A percentile compares a stretch with the other conserved stretches of the same genome.
phyloP scores from a whole-genome alignment of 1,139 yeast genomes.

The Candida dubliniensis region DNA sequence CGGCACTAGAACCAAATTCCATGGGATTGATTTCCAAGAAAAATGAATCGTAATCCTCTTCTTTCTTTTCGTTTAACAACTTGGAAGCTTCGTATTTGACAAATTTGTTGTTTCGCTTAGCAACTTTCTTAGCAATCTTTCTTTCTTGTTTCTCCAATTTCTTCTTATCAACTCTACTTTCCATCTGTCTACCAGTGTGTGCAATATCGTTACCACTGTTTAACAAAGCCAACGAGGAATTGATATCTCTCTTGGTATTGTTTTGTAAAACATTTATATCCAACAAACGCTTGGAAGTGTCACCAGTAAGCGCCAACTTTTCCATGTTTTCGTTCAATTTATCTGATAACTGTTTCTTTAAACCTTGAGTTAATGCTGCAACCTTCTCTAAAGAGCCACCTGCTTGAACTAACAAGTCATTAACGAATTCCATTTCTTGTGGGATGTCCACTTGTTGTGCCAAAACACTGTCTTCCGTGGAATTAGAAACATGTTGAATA shows the following conservation, averaged over 20 bases:
- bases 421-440: slow-evolving; percentile 65
- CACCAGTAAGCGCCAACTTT: slow-evolving; percentile 66
- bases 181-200: slow-evolving; percentile 88
- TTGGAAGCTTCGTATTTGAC: slow-evolving; percentile 93
- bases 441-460: slow-evolving; percentile 69
- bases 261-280: slow-evolving; percentile 62
- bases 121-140: slow-evolving; percentile 94
- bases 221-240: slow-evolving; percentile 67
- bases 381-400: slow-evolving; percentile 72
- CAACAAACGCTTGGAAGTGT: slow-evolving; percentile 76
- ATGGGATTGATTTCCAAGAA: slow-evolving; percentile 93
- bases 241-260: slow-evolving; percentile 70
- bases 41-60: slow-evolving; percentile 87
- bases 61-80: slow-evolving; percentile 61
- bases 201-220: slow-evolving; percentile 84
- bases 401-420: slow-evolving; percentile 67
- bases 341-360: slow-evolving; percentile 50
- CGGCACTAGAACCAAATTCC: slow-evolving; percentile 87
- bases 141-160: slow-evolving; percentile 96
- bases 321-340: slow-evolving; percentile 71
- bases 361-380: slow-evolving; percentile 40
- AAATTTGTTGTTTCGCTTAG: slow-evolving; percentile 85
- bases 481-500: slow-evolving; percentile 69
- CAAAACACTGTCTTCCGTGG: slow-evolving; percentile 80
- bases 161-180: slow-evolving; percentile 92